Evolutionary conservation across 2,329 filamentous ascomycete genomes (phyloP).

Genomic region (Paracoccidioides brasiliensis): DNA sequence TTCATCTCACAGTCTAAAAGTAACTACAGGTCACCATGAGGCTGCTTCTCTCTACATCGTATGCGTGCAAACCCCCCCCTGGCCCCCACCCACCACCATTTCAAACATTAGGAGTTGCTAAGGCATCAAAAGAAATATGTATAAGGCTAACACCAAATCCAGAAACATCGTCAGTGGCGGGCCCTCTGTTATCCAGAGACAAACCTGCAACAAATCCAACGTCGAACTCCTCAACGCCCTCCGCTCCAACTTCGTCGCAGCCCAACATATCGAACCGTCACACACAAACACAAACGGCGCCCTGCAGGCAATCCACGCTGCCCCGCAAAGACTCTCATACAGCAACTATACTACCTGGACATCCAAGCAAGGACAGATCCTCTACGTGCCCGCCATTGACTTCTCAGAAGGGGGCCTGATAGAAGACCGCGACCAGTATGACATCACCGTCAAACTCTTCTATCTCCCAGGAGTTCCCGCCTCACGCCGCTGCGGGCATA

Average conservation of each 20-base stretch:
- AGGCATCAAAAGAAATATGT: neutral
- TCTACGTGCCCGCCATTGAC: constrained; percentile 69
- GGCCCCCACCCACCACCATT: neutral
- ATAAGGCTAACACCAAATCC: neutral
- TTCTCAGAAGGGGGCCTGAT: constrained; percentile 57
- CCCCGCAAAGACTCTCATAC: constrained; percentile 13
- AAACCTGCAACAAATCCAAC: constrained; percentile 70
- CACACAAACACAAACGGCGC: constrained; percentile 18
- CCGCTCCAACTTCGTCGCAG: constrained; percentile 65
- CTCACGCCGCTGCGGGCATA: constrained; percentile 54
- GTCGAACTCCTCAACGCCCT: constrained; percentile 83
- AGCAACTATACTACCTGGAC: constrained; percentile 51
- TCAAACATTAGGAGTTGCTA: neutral
- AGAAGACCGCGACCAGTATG: constrained; percentile 75
- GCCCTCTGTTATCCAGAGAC: constrained; percentile 70
- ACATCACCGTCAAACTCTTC: constrained; percentile 92
- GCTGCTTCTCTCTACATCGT: constrained; percentile 78
- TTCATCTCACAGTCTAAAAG: neutral
- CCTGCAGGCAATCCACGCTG: constrained; percentile 8
- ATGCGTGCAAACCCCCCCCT: constrained; percentile 28
- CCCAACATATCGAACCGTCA: constrained; percentile 46
- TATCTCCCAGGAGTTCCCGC: constrained; percentile 62
- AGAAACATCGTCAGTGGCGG: constrained; percentile 78
- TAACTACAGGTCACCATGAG: constrained; percentile 45
- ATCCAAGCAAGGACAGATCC: constrained; percentile 38